Percentiles rank a stretch among this genome's conserved stretches.
Conservation (phyloP, 345 rosid genomes). For the Punica granatum region DNA sequence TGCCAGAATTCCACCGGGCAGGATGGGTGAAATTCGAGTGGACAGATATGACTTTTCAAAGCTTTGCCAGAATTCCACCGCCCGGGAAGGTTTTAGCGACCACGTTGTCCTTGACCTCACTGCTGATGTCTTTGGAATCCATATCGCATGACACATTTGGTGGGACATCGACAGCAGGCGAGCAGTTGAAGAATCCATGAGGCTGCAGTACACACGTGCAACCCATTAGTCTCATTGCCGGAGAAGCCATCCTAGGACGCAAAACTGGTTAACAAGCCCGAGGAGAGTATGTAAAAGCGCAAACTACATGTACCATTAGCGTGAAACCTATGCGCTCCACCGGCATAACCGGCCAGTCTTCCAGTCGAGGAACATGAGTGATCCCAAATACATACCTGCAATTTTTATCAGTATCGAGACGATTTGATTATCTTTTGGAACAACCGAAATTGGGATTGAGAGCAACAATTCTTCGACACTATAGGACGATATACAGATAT, state of each 20-base stretch:
- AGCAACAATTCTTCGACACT: not conserved
- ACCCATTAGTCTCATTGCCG: not conserved
- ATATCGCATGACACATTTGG: conserved; percentile 63
- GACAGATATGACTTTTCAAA: conserved; percentile 24
- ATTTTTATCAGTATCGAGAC: not conserved
- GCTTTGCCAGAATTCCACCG: conserved; percentile 55
- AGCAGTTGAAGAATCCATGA: conserved; percentile 93
- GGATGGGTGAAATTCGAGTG: not conserved
- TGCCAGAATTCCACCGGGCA: too few relatives aligned
- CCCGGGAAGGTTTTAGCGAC: conserved; percentile 33
- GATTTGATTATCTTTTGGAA: not conserved
- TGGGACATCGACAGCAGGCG: conserved; percentile 92
- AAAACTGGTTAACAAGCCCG: not conserved
- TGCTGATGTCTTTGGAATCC: conserved; percentile 43
- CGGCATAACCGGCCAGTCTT: conserved; percentile 97
- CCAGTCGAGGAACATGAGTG: conserved; percentile 81
- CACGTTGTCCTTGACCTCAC: conserved; percentile 44
- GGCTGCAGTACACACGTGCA: conserved; percentile 41
- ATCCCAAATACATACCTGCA: conserved; percentile 87
- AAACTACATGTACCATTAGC: conserved; percentile 47
- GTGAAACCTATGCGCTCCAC: conserved; percentile 78
- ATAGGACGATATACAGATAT: not conserved
- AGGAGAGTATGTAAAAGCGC: not conserved
- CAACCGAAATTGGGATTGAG: not conserved
- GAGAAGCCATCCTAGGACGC: not conserved